Percentiles rank a stretch among this genome's conserved stretches.
Evolutionary conservation across 78 protist species (phyloP).

Genomic region (Carpediemonas membranifera): DNA sequence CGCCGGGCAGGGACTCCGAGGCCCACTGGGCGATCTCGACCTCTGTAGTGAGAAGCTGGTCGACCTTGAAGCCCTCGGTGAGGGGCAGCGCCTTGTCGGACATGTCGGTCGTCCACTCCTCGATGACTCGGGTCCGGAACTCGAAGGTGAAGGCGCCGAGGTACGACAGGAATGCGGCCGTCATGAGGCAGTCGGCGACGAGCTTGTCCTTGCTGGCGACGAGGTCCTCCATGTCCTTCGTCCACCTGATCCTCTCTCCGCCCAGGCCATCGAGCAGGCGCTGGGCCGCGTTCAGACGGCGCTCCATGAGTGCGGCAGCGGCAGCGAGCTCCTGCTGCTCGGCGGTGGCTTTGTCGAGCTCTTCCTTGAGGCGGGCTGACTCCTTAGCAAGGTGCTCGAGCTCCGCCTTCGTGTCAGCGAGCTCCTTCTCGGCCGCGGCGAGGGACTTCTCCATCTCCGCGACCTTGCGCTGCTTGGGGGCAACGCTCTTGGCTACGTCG

Average conservation of each 20-base stretch:
- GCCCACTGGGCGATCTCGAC: conserved; percentile 51
- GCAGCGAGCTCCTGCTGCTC: conserved; percentile 39
- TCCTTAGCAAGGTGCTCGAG: not conserved
- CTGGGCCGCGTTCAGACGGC: conserved; percentile 50
- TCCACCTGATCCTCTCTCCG: conserved; percentile 62
- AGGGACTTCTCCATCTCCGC: conserved; percentile 7
- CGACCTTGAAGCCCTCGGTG: conserved; percentile 26
- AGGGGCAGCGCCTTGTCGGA: conserved; percentile 33
- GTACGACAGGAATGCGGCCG: conserved; percentile 50
- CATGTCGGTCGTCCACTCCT: conserved; percentile 37
- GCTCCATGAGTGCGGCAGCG: conserved; percentile 46
- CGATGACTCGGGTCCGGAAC: conserved; percentile 31
- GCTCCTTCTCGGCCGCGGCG: not conserved
- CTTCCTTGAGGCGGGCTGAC: not conserved
- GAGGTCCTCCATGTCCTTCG: conserved; percentile 27
- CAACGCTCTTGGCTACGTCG: conserved; percentile 37
- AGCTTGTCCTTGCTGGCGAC: conserved; percentile 12
- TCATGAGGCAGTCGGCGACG: conserved; percentile 49
- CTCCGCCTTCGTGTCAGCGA: conserved; percentile 2
- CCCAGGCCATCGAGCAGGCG: conserved; percentile 58
- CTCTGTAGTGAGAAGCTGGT: conserved; percentile 45
- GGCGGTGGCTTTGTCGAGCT: not conserved
- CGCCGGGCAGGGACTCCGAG: conserved; percentile 27
- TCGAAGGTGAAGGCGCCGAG: conserved; percentile 41
- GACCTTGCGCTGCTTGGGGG: conserved; percentile 35